These are phyloP conservation scores for Pleoardoris graminearum DNA, from an alignment of 2,329 filamentous ascomycete species.

Conservation along the genomic window DNA sequence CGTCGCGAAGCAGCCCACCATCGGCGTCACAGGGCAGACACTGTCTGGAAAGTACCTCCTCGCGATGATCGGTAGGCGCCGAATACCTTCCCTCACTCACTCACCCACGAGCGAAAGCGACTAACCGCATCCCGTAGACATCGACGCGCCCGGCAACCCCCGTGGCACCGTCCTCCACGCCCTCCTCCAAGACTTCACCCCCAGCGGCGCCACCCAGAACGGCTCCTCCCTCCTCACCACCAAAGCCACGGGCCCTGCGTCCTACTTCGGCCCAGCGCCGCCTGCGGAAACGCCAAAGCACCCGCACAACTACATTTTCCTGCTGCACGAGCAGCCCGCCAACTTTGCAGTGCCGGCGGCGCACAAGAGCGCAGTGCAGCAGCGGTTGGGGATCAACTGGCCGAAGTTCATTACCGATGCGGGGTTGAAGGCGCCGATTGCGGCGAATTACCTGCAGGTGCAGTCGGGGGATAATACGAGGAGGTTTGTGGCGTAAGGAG, in stretches of 20 bases:
- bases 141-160: conserved; percentile 12
- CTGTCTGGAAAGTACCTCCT: conserved; percentile 33
- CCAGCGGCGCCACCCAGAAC: conserved; percentile 27
- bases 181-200: conserved; percentile 32
- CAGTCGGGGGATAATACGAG: conserved; percentile 30
- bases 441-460: conserved; percentile 30
- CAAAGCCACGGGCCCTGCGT: conserved; percentile 30
- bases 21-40: conserved; percentile 28
- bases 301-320: conserved; percentile 38
- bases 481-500: conserved; percentile 9
- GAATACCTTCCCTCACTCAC: background rate
- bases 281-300: conserved; percentile 31
- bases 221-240: conserved; percentile 29
- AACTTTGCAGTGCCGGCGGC: conserved; percentile 29
- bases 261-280: conserved; percentile 38
- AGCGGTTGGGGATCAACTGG: conserved; percentile 26
- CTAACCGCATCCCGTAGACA: conserved; percentile 8
- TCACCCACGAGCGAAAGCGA: background rate
- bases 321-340: conserved; percentile 35
- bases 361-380: conserved; percentile 24
- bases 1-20: conserved; percentile 23
- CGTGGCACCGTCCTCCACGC: conserved; percentile 35
- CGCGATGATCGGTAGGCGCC: conserved; percentile 32
- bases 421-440: conserved; percentile 23
- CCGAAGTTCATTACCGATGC: conserved; percentile 28